Conservation (phyloP, 352 stramenopile genomes). For the Globisporangium paroecandrum region DNA sequence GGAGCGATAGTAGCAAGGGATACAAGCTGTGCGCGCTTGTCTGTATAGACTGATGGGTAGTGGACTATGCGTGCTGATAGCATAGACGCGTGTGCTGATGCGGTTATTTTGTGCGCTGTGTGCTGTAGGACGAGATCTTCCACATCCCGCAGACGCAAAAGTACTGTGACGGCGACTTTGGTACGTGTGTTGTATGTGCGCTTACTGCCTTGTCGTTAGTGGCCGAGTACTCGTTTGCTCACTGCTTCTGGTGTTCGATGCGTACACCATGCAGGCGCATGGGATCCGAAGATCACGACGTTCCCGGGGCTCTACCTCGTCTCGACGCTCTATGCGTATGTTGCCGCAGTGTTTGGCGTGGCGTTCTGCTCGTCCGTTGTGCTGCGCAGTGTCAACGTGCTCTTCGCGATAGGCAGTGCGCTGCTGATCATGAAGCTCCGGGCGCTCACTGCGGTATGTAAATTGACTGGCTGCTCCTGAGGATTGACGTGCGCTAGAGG, state of each 20-base stretch:
- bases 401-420: constrained; percentile 66
- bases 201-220: not conserved
- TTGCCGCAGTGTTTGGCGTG: constrained; percentile 11
- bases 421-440: constrained; percentile 53
- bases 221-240: not conserved
- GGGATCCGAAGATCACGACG: constrained; percentile 92
- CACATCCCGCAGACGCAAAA: constrained; percentile 77
- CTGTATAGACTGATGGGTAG: not conserved
- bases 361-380: constrained; percentile 55
- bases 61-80: not conserved
- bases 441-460: constrained; percentile 27
- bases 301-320: constrained; percentile 87
- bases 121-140: constrained; percentile 81
- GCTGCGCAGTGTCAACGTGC: constrained; percentile 75
- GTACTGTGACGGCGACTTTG: constrained; percentile 70
- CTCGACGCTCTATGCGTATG: constrained; percentile 40
- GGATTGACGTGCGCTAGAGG: not conserved
- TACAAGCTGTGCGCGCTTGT: not conserved
- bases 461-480: not conserved
- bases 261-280: constrained; percentile 44
- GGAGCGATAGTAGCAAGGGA: not conserved
- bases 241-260: not conserved
- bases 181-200: constrained; percentile 19
- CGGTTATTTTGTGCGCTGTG: not conserved
- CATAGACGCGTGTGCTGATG: not conserved